Base-by-base conservation (phyloP, 306 rosid genomes). In the Quercus variabilis region DNA sequence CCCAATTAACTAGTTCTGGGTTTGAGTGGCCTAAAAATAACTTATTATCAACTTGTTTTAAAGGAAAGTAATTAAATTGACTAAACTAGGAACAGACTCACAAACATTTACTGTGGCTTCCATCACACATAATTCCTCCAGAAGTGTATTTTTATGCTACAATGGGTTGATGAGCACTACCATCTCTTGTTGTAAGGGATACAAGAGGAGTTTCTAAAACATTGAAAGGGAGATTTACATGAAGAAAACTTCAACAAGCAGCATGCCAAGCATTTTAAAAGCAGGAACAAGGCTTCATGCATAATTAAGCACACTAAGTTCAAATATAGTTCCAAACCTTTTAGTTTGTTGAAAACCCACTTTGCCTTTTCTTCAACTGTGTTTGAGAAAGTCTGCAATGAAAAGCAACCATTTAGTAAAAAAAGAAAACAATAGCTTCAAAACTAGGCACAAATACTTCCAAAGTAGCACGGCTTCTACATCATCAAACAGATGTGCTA, bases 321-420 rank as follows among this genome's bases (percentile, higher is more conserved):
- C 72, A 74, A 31, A 26, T 46, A 46, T 31, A 10, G 71, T 43
- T 56, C 19, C 64, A 51, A 15, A 94, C 99, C 99, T 95, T 95
- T 95, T 23, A 95, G 87, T 75, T 95, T 95, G 93, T 92, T 91
- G 87, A 95, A 95, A 79, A 95, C 52, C 99, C 99, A 95, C 86
- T 93, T 95, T 13, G 99, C 99, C 88, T 95, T 95, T 79, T 92
- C 97, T 85, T 95, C 99, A 52, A 95, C 98, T 1, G 99, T 91
- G 55, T 49, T 95, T 31, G 99, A 92, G 80, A 95, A 86, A 79
- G 91, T 89, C 99, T 95, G 89, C 85, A 88, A 84, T n/a, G 51
- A 72, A 60, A 65, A 76, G 72, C 30, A 67, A 28, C 57, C 67
- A 30, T 23, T 17, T 46, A 78, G 65, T 31, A 78, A 78, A 68